These are phyloP conservation scores for Coprinopsis strossmayeri DNA, from an alignment of 768 basidiomycete genomes.

Conservation along the genomic window DNA sequence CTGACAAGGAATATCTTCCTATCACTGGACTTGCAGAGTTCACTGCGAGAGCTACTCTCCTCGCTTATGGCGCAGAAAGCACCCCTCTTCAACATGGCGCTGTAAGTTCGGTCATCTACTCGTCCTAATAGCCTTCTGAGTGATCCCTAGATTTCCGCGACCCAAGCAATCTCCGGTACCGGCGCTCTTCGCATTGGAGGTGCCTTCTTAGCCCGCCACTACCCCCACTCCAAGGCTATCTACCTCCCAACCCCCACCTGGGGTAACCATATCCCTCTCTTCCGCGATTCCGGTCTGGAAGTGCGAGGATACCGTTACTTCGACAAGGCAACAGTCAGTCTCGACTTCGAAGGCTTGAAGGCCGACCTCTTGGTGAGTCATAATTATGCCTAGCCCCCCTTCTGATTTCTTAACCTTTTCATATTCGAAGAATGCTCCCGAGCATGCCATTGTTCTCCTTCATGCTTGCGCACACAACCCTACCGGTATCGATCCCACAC, in stretches of 20 bases:
- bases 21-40: conserved; percentile 89
- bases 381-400: background rate
- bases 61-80: conserved; percentile 87
- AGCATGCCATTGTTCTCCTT: conserved; percentile 78
- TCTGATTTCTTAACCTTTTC: conserved; percentile 7
- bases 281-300: conserved; percentile 91
- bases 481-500: conserved; percentile 95
- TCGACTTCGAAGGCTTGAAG: conserved; percentile 89
- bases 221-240: conserved; percentile 79
- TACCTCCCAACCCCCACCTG: conserved; percentile 93
- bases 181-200: conserved; percentile 95
- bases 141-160: conserved; percentile 62
- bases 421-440: conserved; percentile 53
- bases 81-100: conserved; percentile 62
- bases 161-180: conserved; percentile 96
- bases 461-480: conserved; percentile 99
- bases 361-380: conserved; percentile 71
- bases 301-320: conserved; percentile 93
- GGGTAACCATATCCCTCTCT: conserved; percentile 95
- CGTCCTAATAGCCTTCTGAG: conserved; percentile 5
- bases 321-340: conserved; percentile 84
- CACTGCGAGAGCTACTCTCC: conserved; percentile 78
- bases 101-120: conserved; percentile 36
- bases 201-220: conserved; percentile 85
- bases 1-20: conserved; percentile 94